Evolutionary conservation across 75 land plant genomes (phyloP), one percentile per base, ranked within the genome.

Genomic region (Selaginella moellendorffii): DNA sequence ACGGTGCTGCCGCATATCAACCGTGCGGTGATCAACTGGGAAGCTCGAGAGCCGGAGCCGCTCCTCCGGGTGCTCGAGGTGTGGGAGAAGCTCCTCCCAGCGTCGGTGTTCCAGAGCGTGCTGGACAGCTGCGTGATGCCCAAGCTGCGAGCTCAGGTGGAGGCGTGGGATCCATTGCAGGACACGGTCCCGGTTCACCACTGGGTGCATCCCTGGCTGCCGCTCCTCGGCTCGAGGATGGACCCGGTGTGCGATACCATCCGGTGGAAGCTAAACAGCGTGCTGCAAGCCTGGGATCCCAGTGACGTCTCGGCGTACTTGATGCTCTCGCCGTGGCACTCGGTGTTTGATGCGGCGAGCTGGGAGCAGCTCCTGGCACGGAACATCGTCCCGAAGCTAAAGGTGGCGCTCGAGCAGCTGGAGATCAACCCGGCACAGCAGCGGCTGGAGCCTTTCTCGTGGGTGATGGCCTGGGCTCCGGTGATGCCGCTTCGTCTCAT

Each of bases 121-220:
- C 70, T 95, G 52, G 88, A 90, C 20, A 58, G 65, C 29, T 30
- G 89, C 25, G 81, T 95, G 2, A 78, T 90, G 88, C 91, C 91
- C 2, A 95, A 95, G 73, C 70, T 90, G 0, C 28, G 68, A 25
- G 65, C 54, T 53, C 90, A 90, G 18, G 99, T 95, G 1, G 88
- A 84, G 22, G 67, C 78, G n/a, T 95, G 99, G 99, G 85, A 95
- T 63, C 99, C 99, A 5, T 76, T 80, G 0, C 53, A 71, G 24
- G 99, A 95, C 29, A 80, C 83, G 17, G 79, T 95, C 18, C 88
- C 97, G 2, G 90, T 95, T 69, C 99, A 95, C 76, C 74, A 70
- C 0, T 95, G 99, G 99, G 68, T 95, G 8, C 99, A 95, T 73
- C 97, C 97, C 51, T 95, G 99, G 99, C 72, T 95, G 8, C 96